Evolutionary conservation across 2,329 filamentous ascomycete genomes (phyloP).

Genomic region (Penicillium janthinellum): DNA sequence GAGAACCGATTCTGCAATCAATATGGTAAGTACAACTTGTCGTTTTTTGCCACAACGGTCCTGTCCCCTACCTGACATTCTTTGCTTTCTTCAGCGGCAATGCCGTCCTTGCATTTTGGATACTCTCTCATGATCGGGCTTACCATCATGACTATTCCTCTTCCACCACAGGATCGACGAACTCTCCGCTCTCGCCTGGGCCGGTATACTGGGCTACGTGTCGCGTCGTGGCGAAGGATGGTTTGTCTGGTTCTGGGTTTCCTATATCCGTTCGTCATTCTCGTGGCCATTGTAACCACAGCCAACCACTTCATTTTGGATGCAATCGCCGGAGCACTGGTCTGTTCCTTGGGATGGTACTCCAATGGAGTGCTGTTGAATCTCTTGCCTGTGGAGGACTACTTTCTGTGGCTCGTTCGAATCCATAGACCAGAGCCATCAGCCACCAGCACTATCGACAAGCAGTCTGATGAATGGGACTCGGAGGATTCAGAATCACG

Average conservation of each 20-base stretch:
- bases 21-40: conserved; percentile 57
- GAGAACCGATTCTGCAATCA: conserved; percentile 75
- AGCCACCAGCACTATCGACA: background rate
- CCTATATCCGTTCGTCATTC: conserved; percentile 65
- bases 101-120: conserved; percentile 75
- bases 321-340: conserved; percentile 66
- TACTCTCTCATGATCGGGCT: conserved; percentile 73
- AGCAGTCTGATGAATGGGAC: background rate
- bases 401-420: conserved; percentile 63
- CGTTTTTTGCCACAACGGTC: background rate
- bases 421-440: conserved; percentile 63
- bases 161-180: conserved; percentile 56
- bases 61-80: conserved; percentile 1
- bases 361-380: conserved; percentile 61
- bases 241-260: conserved; percentile 57
- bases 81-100: conserved; percentile 56
- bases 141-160: conserved; percentile 67
- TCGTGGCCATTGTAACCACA: conserved; percentile 69
- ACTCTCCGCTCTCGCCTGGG: conserved; percentile 37
- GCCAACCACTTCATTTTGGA: conserved; percentile 74
- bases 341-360: conserved; percentile 66
- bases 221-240: conserved; percentile 56
- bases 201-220: conserved; percentile 38
- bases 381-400: conserved; percentile 66
- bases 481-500: conserved; percentile 16